Percentiles rank a stretch among this genome's conserved stretches.
These are phyloP conservation scores for Albifimbria verrucaria DNA, from an alignment of 2,329 filamentous ascomycete genomes.

Conservation along the genomic window DNA sequence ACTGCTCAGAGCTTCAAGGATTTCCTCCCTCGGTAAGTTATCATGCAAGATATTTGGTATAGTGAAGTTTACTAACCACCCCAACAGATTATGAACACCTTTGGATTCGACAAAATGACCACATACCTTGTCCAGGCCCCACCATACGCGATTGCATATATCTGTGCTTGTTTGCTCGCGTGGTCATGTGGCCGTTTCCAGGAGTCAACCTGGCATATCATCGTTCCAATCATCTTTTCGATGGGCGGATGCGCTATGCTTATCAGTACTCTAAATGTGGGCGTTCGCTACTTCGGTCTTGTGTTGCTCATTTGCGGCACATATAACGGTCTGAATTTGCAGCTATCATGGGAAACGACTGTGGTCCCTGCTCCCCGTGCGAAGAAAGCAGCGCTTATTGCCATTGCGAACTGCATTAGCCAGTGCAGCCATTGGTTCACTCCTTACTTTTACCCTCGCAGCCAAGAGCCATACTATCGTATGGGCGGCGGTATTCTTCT, in stretches of 20 bases:
- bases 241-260: constrained; percentile 35
- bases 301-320: constrained; percentile 35
- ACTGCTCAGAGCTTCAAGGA: constrained; percentile 34
- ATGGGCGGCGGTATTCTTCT: constrained; percentile 19
- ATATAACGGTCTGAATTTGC: constrained; percentile 35
- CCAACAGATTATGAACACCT: constrained; percentile 20
- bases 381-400: constrained; percentile 37
- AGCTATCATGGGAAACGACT: constrained; percentile 36
- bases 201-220: constrained; percentile 36
- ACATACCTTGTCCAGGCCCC: constrained; percentile 38
- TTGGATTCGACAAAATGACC: constrained; percentile 19
- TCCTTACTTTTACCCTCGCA: constrained; percentile 30
- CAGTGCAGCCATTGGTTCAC: constrained; percentile 36
- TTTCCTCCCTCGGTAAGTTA: constrained; percentile 33
- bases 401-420: constrained; percentile 36
- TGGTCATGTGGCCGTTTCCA: constrained; percentile 31
- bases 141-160: constrained; percentile 36
- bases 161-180: constrained; percentile 29
- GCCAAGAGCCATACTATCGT: constrained; percentile 22
- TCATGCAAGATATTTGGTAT: constrained; percentile 18
- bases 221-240: constrained; percentile 31
- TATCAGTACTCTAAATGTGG: constrained; percentile 34
- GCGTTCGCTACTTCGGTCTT: constrained; percentile 38
- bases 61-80: constrained; percentile 22
- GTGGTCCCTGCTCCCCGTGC: constrained; percentile 33